phyloP scores from a whole-genome alignment of 805 yeast species.

The Saturnispora sanitii region DNA sequence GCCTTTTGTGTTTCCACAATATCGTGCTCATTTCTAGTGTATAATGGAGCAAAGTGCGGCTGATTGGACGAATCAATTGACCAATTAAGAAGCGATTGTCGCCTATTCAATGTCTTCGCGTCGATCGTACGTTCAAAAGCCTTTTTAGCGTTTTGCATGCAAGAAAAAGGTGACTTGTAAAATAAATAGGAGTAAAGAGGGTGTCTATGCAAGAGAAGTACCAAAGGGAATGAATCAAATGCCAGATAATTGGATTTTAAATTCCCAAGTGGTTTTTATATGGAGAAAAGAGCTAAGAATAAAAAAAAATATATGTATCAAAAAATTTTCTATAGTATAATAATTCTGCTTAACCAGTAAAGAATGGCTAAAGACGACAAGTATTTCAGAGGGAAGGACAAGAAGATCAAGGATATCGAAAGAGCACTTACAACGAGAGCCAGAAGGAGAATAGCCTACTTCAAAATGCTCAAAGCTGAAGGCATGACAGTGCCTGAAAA shows the following conservation, averaged over 20 bases:
- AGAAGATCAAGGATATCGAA: slow-evolving; percentile 53
- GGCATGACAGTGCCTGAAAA: slow-evolving; percentile 46
- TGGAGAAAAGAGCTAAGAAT: no score
- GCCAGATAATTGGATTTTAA: no score
- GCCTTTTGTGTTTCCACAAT: neutral
- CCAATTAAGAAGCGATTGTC: slow-evolving; percentile 23
- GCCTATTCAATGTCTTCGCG: slow-evolving; percentile 16
- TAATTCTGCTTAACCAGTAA: no score
- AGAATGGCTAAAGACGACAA: slow-evolving; percentile 9
- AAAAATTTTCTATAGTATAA: no score
- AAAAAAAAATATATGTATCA: no score
- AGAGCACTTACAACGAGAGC: slow-evolving; percentile 71
- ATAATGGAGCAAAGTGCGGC: neutral
- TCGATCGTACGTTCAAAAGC: slow-evolving; percentile 23
- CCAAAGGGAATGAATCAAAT: no score
- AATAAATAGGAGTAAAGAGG: no score
- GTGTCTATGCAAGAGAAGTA: no score
- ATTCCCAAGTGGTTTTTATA: no score
- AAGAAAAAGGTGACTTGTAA: no score
- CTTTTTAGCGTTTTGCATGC: slow-evolving; percentile 20
- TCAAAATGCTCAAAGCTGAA: slow-evolving; percentile 66
- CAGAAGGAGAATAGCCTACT: slow-evolving; percentile 68
- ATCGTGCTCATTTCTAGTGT: neutral
- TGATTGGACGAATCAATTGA: slow-evolving; percentile 14
- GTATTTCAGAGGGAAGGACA: slow-evolving; percentile 22